Conservation (phyloP, 306 rosid species). For the Clitoria ternatea region DNA sequence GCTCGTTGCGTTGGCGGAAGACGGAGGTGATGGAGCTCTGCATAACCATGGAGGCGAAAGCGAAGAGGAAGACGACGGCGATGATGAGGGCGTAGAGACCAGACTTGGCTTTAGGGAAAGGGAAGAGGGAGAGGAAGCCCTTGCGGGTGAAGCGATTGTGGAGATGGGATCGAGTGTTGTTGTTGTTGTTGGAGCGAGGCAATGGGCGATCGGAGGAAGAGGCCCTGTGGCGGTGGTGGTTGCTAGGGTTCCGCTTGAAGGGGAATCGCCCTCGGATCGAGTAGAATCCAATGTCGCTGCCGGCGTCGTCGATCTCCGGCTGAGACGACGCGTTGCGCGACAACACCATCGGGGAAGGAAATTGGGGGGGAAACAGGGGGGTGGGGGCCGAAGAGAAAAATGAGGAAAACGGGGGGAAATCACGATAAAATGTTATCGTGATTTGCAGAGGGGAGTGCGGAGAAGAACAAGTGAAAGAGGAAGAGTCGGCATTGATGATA, state of each 20-base stretch:
- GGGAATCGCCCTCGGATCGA: constrained; percentile 74
- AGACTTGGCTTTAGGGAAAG: constrained; percentile 53
- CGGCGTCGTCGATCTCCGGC: constrained; percentile 54
- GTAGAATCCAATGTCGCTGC: constrained; percentile 47
- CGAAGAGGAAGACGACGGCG: constrained; percentile 57
- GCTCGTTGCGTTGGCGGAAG: constrained; percentile 49
- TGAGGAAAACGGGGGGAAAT: not conserved
- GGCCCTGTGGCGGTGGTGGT: constrained; percentile 27
- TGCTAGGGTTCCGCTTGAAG: constrained; percentile 65
- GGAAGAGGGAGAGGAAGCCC: constrained; percentile 52
- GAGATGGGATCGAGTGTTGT: constrained; percentile 49
- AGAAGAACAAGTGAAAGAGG: not conserved
- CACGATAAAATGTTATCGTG: constrained; percentile 32
- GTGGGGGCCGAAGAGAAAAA: not conserved
- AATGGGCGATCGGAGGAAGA: constrained; percentile 43
- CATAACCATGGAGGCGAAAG: constrained; percentile 70
- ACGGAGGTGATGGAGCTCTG: constrained; percentile 78
- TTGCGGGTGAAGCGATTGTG: constrained; percentile 66
- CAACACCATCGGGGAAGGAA: constrained; percentile 35
- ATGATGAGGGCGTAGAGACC: constrained; percentile 50
- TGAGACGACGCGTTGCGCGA: constrained; percentile 50
- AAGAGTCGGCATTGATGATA: no score
- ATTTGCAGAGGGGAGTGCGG: not conserved
- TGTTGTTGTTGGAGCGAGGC: constrained; percentile 22
- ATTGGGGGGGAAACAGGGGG: not conserved